Conservation (phyloP, 495 filamentous ascomycete genomes). For the Chaetomium cochliodes region DNA sequence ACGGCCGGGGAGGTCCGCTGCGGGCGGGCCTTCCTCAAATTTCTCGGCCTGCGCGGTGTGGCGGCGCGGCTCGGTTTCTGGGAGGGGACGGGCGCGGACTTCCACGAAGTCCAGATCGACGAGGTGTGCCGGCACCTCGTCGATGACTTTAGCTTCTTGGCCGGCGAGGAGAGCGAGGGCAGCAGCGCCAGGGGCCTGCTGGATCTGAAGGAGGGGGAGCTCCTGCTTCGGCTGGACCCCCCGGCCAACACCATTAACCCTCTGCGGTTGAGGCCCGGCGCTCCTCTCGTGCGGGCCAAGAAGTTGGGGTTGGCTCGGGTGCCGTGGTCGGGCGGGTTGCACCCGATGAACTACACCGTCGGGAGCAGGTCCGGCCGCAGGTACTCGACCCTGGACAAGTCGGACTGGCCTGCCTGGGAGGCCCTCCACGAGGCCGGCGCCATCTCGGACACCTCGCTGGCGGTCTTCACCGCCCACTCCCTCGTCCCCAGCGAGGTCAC, state of each 20-base stretch:
- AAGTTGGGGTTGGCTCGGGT: neutral
- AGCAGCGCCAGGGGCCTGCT: neutral
- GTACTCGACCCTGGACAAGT: neutral
- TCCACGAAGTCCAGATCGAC: conserved; percentile 16
- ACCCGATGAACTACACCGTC: neutral
- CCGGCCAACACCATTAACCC: conserved; percentile 25
- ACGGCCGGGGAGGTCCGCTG: conserved; percentile 13
- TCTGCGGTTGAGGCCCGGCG: conserved; percentile 7
- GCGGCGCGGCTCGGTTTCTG: conserved; percentile 19
- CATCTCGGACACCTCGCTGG: neutral
- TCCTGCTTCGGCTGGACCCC: conserved; percentile 22
- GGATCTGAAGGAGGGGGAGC: conserved; percentile 15
- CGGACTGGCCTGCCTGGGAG: neutral
- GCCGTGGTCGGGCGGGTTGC: neutral
- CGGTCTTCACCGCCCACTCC: neutral
- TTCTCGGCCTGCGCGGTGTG: conserved; percentile 18
- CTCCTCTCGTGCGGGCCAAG: neutral
- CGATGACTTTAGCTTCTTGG: neutral
- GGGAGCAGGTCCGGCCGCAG: neutral
- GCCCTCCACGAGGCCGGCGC: neutral
- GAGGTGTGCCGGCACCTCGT: conserved; percentile 7
- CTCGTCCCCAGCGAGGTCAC: neutral
- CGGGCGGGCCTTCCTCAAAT: conserved; percentile 19
- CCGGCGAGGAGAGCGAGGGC: neutral
- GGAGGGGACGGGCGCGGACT: conserved; percentile 7